Conservation (phyloP, 108 stramenopile species). For the Nannochloropsis salina region DNA sequence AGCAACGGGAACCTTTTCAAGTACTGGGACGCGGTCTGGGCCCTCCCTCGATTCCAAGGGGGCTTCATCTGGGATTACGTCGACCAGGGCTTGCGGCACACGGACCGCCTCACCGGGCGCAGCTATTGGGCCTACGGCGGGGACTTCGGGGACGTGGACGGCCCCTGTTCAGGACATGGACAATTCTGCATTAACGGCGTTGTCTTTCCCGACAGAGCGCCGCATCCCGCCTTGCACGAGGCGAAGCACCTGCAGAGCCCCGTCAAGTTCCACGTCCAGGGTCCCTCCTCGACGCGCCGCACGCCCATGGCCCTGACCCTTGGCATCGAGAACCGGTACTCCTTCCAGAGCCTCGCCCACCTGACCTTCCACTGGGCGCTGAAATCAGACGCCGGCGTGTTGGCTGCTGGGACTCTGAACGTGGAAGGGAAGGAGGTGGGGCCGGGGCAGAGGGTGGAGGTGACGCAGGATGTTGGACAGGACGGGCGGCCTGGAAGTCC, state of each 20-base stretch:
- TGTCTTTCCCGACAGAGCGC: conserved; percentile 71
- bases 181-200: conserved; percentile 93
- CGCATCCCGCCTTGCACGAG: conserved; percentile 81
- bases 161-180: conserved; percentile 25
- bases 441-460: conserved; percentile 27
- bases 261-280: conserved; percentile 46
- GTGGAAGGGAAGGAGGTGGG: conserved; percentile 14
- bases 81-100: conserved; percentile 68
- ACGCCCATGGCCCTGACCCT: neutral
- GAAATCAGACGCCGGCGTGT: neutral
- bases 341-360: conserved; percentile 29
- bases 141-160: conserved; percentile 69
- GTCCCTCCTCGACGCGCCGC: neutral
- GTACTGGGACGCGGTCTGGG: conserved; percentile 80
- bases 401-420: neutral
- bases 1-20: conserved; percentile 73
- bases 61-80: conserved; percentile 97
- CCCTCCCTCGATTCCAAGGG: conserved; percentile 70
- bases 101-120: conserved; percentile 23
- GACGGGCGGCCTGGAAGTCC: too few relatives aligned
- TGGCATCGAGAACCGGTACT: conserved; percentile 37
- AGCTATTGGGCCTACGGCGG: conserved; percentile 77
- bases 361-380: conserved; percentile 29
- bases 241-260: conserved; percentile 77
- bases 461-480: neutral